Percentiles rank a stretch among this genome's conserved stretches.
phyloP scores from a whole-genome alignment of 1,139 yeast species.

The Arxiozyma telluris region DNA sequence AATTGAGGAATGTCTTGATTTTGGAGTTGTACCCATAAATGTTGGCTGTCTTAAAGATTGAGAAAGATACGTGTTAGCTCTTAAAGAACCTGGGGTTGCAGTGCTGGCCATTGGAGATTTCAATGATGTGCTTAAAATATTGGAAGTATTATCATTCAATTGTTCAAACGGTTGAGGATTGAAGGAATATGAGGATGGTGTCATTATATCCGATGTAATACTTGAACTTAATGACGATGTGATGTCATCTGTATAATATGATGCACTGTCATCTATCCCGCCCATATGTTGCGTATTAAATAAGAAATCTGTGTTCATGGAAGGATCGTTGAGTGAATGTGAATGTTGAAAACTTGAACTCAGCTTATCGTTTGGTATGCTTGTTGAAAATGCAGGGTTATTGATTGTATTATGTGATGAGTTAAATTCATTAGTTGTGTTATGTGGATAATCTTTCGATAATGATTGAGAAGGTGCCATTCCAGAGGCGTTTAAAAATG shows the following conservation, averaged over 20 bases:
- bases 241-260: constrained; percentile 22
- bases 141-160: background rate
- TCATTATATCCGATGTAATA: constrained; percentile 16
- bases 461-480: background rate
- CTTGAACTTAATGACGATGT: constrained; percentile 27
- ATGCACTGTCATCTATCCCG: constrained; percentile 14
- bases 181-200: constrained; percentile 21
- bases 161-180: constrained; percentile 18
- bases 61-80: constrained; percentile 24
- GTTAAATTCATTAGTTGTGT: background rate
- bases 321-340: constrained; percentile 2
- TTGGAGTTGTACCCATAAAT: constrained; percentile 14
- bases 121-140: background rate
- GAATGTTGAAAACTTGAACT: background rate
- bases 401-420: background rate
- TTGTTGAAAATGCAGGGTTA: constrained; percentile 3
- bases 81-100: constrained; percentile 23
- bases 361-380: background rate
- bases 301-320: constrained; percentile 8
- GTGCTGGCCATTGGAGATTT: constrained; percentile 4
- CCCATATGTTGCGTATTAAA: constrained; percentile 6
- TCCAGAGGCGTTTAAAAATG: background rate
- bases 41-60: constrained; percentile 23
- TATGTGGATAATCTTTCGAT: background rate
- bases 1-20: constrained; percentile 19